Evolutionary conservation across 257 asterid genomes (phyloP), one percentile per base, ranked within the genome.

Genomic region (Apocynum venetum): DNA sequence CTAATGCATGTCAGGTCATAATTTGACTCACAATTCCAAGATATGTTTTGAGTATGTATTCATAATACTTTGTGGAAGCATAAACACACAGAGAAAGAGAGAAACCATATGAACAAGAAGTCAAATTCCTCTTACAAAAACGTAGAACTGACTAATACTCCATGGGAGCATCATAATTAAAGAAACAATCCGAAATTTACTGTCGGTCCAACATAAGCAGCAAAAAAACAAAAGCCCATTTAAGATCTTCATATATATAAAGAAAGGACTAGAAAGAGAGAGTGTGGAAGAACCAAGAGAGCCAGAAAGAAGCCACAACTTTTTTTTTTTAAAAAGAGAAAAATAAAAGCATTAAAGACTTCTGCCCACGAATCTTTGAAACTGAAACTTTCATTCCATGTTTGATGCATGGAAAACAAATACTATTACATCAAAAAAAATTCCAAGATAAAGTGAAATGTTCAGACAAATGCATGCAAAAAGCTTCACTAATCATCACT

Each of bases 201-300:
- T 36, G 46, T 73, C 67, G 57, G 46, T 71, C 55, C 74, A 71
- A 63, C 67, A 71, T 65, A 79, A 83, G 49, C 48, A 80, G 78
- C 57, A 72, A 71, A 68, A 49, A 59, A 44, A 53, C 49, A 77
- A 69, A 63, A 47, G 41, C 76, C 80, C 77, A 47, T 40, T 51
- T 46, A 77, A 71, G 82, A 77, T 80, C 76, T 74, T 38, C 82
- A 70, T 2, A 48, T 4, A 57, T 73, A 55, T 47, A 72, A 52
- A 43, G 71, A 47, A 68, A 69, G 73, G 40, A 19, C 61, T 40
- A 57, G 36, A 40, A 17, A 48, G 65, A 59, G 64, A 67, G 3
- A 13, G 25, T 6, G 60, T 4, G 61, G 25, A 56, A 47, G 35
- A 79, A 73, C 68, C 40, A 52, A 49, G 47, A 41, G 67, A 40